Evolutionary conservation across 495 filamentous ascomycete species (phyloP), one percentile per base, ranked within the genome.

Genomic region (Usnea hakonensis): DNA sequence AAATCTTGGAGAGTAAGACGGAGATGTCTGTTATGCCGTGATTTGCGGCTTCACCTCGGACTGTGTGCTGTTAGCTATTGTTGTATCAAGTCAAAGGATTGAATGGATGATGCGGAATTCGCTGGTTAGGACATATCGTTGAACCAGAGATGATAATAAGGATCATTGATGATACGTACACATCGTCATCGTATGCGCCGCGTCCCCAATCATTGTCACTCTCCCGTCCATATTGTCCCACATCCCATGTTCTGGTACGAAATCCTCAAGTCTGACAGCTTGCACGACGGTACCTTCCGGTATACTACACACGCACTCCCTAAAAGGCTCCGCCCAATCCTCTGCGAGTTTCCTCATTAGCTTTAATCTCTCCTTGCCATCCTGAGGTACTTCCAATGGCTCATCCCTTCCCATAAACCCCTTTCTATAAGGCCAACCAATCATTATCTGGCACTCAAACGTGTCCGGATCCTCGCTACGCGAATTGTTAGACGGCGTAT

Each of bases 41-140:
- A 52, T 86, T 87, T 8, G 81, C 81, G 0, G 77, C 84, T 71
- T 87, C 83, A 8, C 84, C 83, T 36, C 82, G 74, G 63, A 72
- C 75, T 79, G 58, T 73, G 55, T 19, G 14, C 55, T 14, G 55
- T 55, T 23, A 59, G 41, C 21, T 64, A 37, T 38, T 13, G 56
- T 32, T 21, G 38, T 23, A n/a, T n/a, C n/a, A n/a, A n/a, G n/a
- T n/a, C n/a, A n/a, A n/a, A n/a, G n/a, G n/a, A n/a, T n/a, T n/a
- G n/a, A n/a, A n/a, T n/a, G n/a, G n/a, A n/a, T n/a, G n/a, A n/a
- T n/a, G n/a, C n/a, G n/a, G n/a, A n/a, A n/a, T n/a, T n/a, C n/a
- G n/a, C n/a, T n/a, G n/a, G n/a, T n/a, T n/a, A n/a, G n/a, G n/a
- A n/a, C n/a, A n/a, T n/a, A n/a, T n/a, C n/a, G n/a, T n/a, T n/a